Conservation (phyloP, 805 yeast genomes). For the Candida dajiaensis region DNA sequence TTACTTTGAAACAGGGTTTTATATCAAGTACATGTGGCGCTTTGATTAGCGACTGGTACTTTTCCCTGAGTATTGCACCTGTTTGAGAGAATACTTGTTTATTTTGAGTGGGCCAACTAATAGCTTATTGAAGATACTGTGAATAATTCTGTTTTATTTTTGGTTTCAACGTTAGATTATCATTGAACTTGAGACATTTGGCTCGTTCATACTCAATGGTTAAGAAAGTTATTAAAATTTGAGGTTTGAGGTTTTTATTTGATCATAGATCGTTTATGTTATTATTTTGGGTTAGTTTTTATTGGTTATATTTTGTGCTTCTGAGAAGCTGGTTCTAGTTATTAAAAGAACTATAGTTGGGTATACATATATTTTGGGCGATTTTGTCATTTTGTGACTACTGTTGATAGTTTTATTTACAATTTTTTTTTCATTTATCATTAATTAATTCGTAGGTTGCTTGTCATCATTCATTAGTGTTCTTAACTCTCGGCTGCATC, state of each 20-base stretch:
- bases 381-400: neutral
- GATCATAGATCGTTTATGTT: neutral
- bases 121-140: neutral
- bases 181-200: constrained; percentile 19
- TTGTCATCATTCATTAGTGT: neutral
- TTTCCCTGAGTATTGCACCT: neutral
- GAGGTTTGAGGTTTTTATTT: neutral
- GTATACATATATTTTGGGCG: neutral
- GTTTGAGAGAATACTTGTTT: neutral
- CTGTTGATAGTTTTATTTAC: neutral
- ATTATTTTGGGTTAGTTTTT: neutral
- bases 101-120: neutral
- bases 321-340: neutral
- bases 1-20: neutral
- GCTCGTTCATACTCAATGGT: constrained; percentile 12
- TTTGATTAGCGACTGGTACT: constrained; percentile 21
- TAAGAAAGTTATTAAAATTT: neutral
- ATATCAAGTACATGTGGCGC: constrained; percentile 22
- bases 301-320: neutral
- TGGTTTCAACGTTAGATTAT: neutral
- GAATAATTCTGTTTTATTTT: neutral
- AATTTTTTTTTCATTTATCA: neutral
- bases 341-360: neutral
- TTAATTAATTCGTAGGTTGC: neutral
- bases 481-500: neutral